Conservation (phyloP, 2,329 filamentous ascomycete genomes). For the Colletotrichum liaoningense region DNA sequence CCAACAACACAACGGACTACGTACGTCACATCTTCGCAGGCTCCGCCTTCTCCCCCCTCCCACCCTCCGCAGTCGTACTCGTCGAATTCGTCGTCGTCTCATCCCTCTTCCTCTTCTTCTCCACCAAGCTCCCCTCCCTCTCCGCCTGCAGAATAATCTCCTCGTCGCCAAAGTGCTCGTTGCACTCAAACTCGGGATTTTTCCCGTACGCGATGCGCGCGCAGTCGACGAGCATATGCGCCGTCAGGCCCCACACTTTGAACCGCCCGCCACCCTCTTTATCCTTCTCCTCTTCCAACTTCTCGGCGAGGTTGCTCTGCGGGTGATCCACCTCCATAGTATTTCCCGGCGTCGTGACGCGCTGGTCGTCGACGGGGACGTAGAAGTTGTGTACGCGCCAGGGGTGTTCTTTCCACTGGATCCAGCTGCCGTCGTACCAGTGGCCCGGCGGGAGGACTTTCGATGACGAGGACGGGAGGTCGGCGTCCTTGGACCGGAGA, state of each 20-base stretch:
- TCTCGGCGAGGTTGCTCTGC: constrained; percentile 56
- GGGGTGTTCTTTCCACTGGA: constrained; percentile 78
- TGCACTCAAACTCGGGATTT: constrained; percentile 86
- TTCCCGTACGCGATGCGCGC: constrained; percentile 85
- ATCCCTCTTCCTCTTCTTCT: constrained; percentile 52
- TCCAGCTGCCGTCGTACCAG: constrained; percentile 91
- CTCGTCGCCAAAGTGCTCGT: constrained; percentile 64
- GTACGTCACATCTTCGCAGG: constrained; percentile 32
- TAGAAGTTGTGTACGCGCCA: constrained; percentile 95
- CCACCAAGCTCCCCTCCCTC: constrained; percentile 56
- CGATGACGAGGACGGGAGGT: constrained; percentile 48
- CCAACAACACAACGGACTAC: no score
- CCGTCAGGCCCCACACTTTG: constrained; percentile 96
- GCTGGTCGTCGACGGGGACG: constrained; percentile 81
- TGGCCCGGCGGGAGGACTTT: constrained; percentile 61
- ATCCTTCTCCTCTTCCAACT: constrained; percentile 55
- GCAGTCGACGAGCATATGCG: constrained; percentile 87
- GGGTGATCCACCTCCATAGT: constrained; percentile 44
- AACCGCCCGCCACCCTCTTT: constrained; percentile 68
- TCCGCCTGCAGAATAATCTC: constrained; percentile 59
- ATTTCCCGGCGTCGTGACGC: constrained; percentile 68
- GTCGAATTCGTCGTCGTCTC: constrained; percentile 35
- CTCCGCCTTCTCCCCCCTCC: constrained; percentile 35
- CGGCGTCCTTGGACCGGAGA: constrained; percentile 70
- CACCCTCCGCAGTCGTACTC: constrained; percentile 41